Evolutionary conservation across 495 filamentous ascomycete species (phyloP).

Genomic region (Penicillium verhagenii): DNA sequence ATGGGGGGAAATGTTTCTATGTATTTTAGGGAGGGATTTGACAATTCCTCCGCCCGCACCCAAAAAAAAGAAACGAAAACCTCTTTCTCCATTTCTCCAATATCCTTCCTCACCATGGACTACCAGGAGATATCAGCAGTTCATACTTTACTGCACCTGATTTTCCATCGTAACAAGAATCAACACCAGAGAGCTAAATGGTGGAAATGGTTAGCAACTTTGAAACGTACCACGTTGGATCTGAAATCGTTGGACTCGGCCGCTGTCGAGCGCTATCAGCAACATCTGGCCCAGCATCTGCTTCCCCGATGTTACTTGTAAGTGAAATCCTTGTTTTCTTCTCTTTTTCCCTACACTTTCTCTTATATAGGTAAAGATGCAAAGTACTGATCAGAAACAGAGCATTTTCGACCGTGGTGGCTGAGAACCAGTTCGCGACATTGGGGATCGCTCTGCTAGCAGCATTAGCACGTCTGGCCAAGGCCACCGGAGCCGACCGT

Average conservation of each 20-base stretch:
- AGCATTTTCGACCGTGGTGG: conserved; percentile 68
- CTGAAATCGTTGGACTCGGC: conserved; percentile 39
- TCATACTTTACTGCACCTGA: conserved; percentile 52
- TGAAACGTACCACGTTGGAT: conserved; percentile 60
- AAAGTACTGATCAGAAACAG: conserved; percentile 26
- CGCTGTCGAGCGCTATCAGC: conserved; percentile 8
- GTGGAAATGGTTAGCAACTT: conserved; percentile 67
- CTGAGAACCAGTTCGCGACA: conserved; percentile 71
- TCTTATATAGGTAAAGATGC: too few species aligned
- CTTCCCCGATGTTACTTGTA: conserved; percentile 49
- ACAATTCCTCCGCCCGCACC: too few species aligned
- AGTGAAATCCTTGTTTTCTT: conserved; percentile 12
- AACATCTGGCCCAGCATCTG: conserved; percentile 33
- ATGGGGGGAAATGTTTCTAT: too few species aligned
- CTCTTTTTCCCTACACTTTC: neutral
- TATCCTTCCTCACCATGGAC: conserved; percentile 24
- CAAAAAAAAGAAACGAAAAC: neutral
- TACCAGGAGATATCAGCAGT: conserved; percentile 28
- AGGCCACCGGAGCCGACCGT: conserved; percentile 37
- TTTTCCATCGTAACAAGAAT: conserved; percentile 79
- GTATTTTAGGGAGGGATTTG: too few species aligned
- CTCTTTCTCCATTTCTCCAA: neutral
- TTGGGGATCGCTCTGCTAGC: conserved; percentile 76
- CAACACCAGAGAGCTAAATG: conserved; percentile 71
- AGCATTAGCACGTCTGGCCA: conserved; percentile 58